phyloP scores from a whole-genome alignment of 331 rosid species.

The Stylosanthes scabra region DNA sequence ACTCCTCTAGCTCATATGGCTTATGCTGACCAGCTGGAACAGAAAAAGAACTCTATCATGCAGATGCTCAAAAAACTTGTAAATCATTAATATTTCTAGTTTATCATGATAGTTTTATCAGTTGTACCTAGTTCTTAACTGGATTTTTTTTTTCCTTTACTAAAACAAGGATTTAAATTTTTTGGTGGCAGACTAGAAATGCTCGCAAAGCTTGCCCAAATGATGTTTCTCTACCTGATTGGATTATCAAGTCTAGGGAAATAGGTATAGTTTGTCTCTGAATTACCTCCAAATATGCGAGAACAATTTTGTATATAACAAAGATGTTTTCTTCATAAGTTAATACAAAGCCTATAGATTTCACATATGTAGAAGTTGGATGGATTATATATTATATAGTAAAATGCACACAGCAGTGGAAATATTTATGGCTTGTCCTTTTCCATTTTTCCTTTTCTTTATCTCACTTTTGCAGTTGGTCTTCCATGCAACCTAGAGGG shows the following conservation, averaged over 20 bases:
- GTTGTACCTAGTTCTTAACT: not conserved
- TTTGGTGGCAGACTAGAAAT: slow-evolving; percentile 73
- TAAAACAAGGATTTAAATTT: not conserved
- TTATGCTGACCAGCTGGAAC: slow-evolving; percentile 87
- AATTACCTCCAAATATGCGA: slow-evolving; percentile 3
- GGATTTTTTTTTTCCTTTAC: not conserved
- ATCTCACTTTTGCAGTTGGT: slow-evolving; percentile 65
- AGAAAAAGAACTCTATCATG: slow-evolving; percentile 70
- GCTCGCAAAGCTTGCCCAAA: slow-evolving; percentile 94
- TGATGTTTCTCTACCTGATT: slow-evolving; percentile 83
- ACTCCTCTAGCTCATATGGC: slow-evolving; percentile 90
- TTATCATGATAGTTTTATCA: slow-evolving; percentile 15
- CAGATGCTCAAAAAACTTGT: slow-evolving; percentile 88
- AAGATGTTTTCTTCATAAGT: slow-evolving; percentile 24
- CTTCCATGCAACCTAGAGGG: slow-evolving; percentile 93
- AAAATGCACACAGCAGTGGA: not conserved
- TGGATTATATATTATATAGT: not conserved
- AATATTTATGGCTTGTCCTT: slow-evolving; percentile 26
- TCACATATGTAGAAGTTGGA: not conserved
- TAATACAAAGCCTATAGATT: not conserved
- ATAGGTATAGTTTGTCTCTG: slow-evolving; percentile 59
- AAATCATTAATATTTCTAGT: slow-evolving; percentile 44
- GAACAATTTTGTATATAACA: slow-evolving; percentile 6
- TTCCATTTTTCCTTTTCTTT: slow-evolving; percentile 6
- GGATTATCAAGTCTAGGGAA: slow-evolving; percentile 87